A percentile compares a stretch with the other conserved stretches of the same genome.
Evolutionary conservation across 2,329 filamentous ascomycete species (phyloP).

Genomic region (Allantophomopsis lycopodina): DNA sequence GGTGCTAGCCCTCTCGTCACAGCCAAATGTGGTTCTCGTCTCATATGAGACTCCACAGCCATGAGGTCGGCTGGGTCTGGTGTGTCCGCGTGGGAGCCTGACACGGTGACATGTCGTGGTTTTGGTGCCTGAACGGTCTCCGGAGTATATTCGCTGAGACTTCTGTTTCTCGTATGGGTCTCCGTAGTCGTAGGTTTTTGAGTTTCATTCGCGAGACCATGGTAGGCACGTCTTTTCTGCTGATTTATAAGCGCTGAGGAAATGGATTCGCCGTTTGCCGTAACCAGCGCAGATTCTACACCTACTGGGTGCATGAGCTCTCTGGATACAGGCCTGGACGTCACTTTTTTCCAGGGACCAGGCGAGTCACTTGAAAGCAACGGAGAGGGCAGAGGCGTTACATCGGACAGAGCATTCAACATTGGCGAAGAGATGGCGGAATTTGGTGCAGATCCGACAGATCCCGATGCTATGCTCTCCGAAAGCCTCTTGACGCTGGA

Average conservation of each 20-base stretch:
- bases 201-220: conserved; percentile 22
- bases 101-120: conserved; percentile 58
- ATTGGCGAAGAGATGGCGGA: conserved; percentile 61
- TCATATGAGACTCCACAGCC: conserved; percentile 37
- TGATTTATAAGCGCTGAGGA: conserved; percentile 34
- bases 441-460: conserved; percentile 42
- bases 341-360: conserved; percentile 48
- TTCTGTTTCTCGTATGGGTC: conserved; percentile 59
- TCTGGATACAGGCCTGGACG: conserved; percentile 30
- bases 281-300: conserved; percentile 33
- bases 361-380: conserved; percentile 51
- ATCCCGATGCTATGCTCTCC: conserved; percentile 18
- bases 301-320: conserved; percentile 24
- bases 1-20: conserved; percentile 59
- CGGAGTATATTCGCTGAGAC: conserved; percentile 78
- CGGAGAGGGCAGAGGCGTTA: conserved; percentile 70
- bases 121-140: conserved; percentile 55
- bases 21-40: conserved; percentile 72
- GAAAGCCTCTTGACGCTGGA: conserved; percentile 45
- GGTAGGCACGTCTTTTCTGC: conserved; percentile 43
- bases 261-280: conserved; percentile 36
- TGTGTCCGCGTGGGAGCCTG: conserved; percentile 38
- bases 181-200: conserved; percentile 14
- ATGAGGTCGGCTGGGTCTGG: conserved; percentile 27
- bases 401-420: conserved; percentile 61